Evolutionary conservation across 305 asterid genomes (phyloP), one percentile per base, ranked within the genome.

Genomic region (Solanum hybrid): DNA sequence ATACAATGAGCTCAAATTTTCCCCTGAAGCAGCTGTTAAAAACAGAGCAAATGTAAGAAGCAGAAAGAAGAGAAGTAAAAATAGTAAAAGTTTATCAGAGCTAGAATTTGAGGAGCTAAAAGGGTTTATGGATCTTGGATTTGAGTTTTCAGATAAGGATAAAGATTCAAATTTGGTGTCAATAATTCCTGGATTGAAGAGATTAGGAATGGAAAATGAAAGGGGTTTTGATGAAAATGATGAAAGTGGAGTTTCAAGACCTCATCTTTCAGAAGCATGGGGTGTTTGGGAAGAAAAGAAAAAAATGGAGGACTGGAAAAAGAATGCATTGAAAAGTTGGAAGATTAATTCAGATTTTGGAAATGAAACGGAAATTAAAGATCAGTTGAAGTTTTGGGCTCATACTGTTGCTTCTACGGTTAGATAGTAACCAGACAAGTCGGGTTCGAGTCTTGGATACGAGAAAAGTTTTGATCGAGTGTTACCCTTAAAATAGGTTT

Each of bases 231-330:
- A 29, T 29, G 87, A 32, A 51, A 91, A 75, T 11, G 71, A 75
- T 11, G 72, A 89, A 79, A 32, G 88, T 66, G 27, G 86, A 2
- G 91, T 94, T 88, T 86, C 96, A 24, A 92, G 98, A 90, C 99
- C 98, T 66, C 95, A 96, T 91, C 93, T 96, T 31, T 96, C 98
- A 0, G 98, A 95, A 92, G 98, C 98, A 5, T 96, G 98, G 98
- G 95, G 90, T 24, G 77, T 80, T 90, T 85, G 90, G 90, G 96
- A 91, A 26, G 89, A 93, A 12, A 56, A 79, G 35, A 91, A 90
- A 75, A 91, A 56, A 80, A 66, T n/a, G 78, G 85, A 76, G 20
- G 32, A 36, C 4, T n/a, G 27, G 10, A 35, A 17, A 22, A 90
- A 91, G 64, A 88, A 88, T 51, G 78, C 81, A 34, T 69, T 91